Conservation (phyloP, 495 filamentous ascomycete species). For the Lophiotrema nucula region DNA sequence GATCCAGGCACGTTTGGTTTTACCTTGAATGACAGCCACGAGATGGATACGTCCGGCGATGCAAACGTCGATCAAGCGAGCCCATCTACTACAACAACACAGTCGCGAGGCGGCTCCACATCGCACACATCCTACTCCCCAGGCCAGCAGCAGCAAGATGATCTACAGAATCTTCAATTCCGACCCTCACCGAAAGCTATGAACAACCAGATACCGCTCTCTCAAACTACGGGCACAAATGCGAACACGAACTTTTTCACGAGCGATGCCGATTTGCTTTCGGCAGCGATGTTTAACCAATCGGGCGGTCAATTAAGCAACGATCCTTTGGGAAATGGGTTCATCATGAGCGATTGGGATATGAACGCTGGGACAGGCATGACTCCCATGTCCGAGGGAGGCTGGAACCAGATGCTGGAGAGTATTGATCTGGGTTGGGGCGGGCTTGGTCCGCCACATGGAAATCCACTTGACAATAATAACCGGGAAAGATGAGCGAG, state of each 20-base stretch:
- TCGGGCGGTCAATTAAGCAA: background rate
- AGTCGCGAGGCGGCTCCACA: slow-evolving; percentile 23
- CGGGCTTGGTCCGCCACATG: slow-evolving; percentile 17
- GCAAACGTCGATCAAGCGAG: slow-evolving; percentile 23
- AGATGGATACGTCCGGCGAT: slow-evolving; percentile 32
- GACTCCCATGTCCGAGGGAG: slow-evolving; percentile 32
- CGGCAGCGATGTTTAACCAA: background rate
- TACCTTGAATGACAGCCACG: slow-evolving; percentile 5
- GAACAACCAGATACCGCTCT: slow-evolving; percentile 16
- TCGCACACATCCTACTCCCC: slow-evolving; percentile 30
- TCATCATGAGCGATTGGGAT: slow-evolving; percentile 31
- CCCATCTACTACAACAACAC: slow-evolving; percentile 25
- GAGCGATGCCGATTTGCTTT: slow-evolving; percentile 9
- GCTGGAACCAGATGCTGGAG: slow-evolving; percentile 31
- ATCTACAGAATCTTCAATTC: background rate
- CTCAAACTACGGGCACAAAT: slow-evolving; percentile 1
- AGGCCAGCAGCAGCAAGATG: slow-evolving; percentile 17
- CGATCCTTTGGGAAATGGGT: slow-evolving; percentile 13
- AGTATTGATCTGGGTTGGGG: slow-evolving; percentile 32
- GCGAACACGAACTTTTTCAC: slow-evolving; percentile 22
- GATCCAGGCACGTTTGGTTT: slow-evolving; percentile 6
- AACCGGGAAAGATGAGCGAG: background rate
- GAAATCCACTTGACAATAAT: background rate
- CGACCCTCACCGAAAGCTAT: slow-evolving; percentile 18
- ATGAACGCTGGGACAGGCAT: slow-evolving; percentile 18